A percentile compares a stretch with the other conserved stretches of the same genome.
Conservation (phyloP, 345 rosid genomes). For the Pugionium cornutum region DNA sequence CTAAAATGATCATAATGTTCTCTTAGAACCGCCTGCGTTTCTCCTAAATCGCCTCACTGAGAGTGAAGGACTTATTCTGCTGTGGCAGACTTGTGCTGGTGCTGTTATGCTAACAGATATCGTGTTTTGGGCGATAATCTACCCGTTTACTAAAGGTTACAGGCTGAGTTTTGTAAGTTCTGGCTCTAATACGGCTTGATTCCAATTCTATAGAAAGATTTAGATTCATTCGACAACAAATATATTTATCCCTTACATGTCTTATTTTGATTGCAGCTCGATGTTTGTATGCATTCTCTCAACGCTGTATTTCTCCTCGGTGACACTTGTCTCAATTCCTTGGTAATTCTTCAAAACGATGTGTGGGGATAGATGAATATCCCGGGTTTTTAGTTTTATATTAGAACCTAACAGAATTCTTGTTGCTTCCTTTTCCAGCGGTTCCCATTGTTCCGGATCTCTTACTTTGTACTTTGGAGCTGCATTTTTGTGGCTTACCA, state of each 20-base stretch:
- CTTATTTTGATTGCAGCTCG: slow-evolving; percentile 54
- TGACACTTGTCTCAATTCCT: slow-evolving; percentile 63
- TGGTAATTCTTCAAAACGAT: slow-evolving; percentile 50
- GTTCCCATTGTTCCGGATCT: slow-evolving; percentile 77
- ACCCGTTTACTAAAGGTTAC: slow-evolving; percentile 60
- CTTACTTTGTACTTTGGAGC: slow-evolving; percentile 80
- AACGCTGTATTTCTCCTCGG: slow-evolving; percentile 82
- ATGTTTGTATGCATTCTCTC: slow-evolving; percentile 81
- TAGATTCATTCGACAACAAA: not conserved
- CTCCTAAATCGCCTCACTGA: slow-evolving; percentile 6
- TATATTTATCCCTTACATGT: slow-evolving; percentile 9
- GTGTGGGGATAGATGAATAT: not conserved
- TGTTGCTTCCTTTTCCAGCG: slow-evolving; percentile 50
- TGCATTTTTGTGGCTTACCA: slow-evolving; percentile 64
- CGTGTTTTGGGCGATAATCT: slow-evolving; percentile 82
- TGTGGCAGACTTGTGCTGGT: slow-evolving; percentile 71
- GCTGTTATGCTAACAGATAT: slow-evolving; percentile 82
- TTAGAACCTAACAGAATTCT: not conserved
- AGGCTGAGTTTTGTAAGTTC: slow-evolving; percentile 69
- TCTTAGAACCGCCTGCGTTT: too few species aligned
- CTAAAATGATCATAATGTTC: too few species aligned
- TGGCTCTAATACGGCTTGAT: slow-evolving; percentile 5
- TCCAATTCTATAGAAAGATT: not conserved
- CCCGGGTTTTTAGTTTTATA: not conserved
- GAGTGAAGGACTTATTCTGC: slow-evolving; percentile 18